These are phyloP conservation scores for Arthrobotrys sphaeroides DNA, from an alignment of 2,329 filamentous ascomycete genomes.

Conservation along the genomic window DNA sequence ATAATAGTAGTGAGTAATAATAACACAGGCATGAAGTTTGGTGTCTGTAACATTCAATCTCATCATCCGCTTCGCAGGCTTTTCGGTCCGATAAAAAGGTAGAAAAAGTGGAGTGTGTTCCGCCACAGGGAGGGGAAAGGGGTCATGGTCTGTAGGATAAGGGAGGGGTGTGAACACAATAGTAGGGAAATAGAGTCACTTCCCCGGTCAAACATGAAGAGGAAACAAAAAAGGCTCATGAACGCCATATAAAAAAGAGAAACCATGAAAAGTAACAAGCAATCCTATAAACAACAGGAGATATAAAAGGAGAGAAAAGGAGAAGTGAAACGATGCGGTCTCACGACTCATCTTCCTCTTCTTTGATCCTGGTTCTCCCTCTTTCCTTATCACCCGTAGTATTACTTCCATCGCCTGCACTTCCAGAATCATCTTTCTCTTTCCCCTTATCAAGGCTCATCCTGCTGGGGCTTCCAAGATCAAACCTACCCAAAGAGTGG, in stretches of 20 bases:
- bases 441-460: constrained; percentile 44
- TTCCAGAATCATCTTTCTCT: constrained; percentile 27
- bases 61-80: neutral
- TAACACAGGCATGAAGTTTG: constrained; percentile 10
- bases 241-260: constrained; percentile 9
- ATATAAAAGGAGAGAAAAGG: neutral
- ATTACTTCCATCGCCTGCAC: neutral
- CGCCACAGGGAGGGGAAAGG: neutral
- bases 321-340: neutral
- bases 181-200: too few species aligned
- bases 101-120: neutral
- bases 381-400: neutral
- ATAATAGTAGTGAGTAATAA: neutral
- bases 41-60: neutral
- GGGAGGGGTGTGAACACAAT: neutral
- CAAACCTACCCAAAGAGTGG: constrained; percentile 25
- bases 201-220: neutral
- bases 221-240: neutral
- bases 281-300: neutral
- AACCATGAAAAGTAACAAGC: neutral
- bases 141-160: neutral
- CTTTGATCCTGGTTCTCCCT: constrained; percentile 25
- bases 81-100: neutral
- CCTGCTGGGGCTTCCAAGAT: constrained; percentile 42
- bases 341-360: constrained; percentile 17